Percentiles rank a stretch among this genome's conserved stretches.
Conservation (phyloP, 768 basidiomycete species). For the Suillus subalutaceus region DNA sequence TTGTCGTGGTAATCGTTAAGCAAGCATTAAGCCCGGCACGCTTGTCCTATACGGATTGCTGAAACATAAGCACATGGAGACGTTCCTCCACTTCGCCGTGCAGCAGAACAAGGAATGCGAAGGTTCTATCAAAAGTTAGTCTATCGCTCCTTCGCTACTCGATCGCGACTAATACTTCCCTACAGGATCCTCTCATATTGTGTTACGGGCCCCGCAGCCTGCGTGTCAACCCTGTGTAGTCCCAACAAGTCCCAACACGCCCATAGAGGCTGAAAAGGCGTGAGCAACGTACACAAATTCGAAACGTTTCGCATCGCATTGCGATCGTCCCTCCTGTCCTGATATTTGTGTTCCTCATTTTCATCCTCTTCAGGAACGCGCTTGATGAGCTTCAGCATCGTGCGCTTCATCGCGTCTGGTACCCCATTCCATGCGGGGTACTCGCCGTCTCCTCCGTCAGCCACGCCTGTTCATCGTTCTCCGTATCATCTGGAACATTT, state of each 20-base stretch:
- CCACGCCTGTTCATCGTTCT: conserved; percentile 93
- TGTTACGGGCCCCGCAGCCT: conserved; percentile 89
- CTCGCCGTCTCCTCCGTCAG: conserved; percentile 92
- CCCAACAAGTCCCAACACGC: conserved; percentile 94
- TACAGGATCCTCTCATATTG: conserved; percentile 82
- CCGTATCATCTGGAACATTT: conserved; percentile 86
- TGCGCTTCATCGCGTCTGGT: conserved; percentile 60
- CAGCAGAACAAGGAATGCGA: conserved; percentile 94
- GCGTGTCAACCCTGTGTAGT: conserved; percentile 52
- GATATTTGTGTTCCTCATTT: conserved; percentile 49
- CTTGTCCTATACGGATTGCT: conserved; percentile 73
- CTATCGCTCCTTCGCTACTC: not conserved
- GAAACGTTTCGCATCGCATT: conserved; percentile 81
- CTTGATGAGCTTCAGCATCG: conserved; percentile 62
- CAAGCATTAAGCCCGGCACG: conserved; percentile 65
- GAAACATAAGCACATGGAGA: conserved; percentile 94
- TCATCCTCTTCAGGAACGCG: conserved; percentile 38
- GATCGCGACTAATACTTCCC: not conserved
- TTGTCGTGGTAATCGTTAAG: not conserved
- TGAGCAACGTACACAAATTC: conserved; percentile 97
- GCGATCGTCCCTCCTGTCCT: conserved; percentile 54
- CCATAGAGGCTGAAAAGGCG: conserved; percentile 86
- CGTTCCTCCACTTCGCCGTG: conserved; percentile 90
- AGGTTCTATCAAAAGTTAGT: conserved; percentile 80
- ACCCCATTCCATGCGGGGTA: conserved; percentile 14